Evolutionary conservation across 108 stramenopile species (phyloP), one percentile per base, ranked within the genome.

Genomic region (Skeletonema menzelii): DNA sequence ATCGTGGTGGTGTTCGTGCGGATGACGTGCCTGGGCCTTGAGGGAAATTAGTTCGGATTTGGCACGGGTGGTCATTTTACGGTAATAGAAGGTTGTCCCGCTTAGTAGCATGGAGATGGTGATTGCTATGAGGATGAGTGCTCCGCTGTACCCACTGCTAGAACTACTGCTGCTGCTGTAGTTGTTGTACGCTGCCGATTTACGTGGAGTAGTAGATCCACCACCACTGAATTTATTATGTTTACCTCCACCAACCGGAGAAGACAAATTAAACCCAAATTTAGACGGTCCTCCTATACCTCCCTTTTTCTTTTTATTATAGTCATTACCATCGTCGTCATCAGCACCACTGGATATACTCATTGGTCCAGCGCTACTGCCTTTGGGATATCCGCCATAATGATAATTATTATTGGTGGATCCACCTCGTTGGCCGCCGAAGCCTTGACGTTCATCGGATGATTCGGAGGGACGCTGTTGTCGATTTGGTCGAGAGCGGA

Each of bases 391-490:
- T 31, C 59, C 59, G n/a, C 59, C 59, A 10, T 60, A 60, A 19
- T 35, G 32, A 35, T 34, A 60, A 47, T 47, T 46, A 42, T 42
- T 42, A 17, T 17, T 19, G n/a, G 10, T 47, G 12, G 35, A 37
- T 42, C 40, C 40, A 4, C 22, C 19, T 53, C 19, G 5, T 47
- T 7, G 46, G 59, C 22, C 22, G 59, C 24, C n/a, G n/a, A n/a
- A n/a, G n/a, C n/a, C 57, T 17, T 60, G 59, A 34, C 59, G 59
- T 24, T 60, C 59, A 20, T 60, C 28, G 59, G 59, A 60, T 0
- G 59, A 60, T 60, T 60, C 59, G 6, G 59, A 60, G 14, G 59
- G 59, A 2, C 59, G 59, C 5, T 60, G 59, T 19, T 60, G 59
- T 3, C 59, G 59, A 24, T 60, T 60, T 19, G 59, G 31, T 31